Evolutionary conservation across 2,329 filamentous ascomycete species (phyloP), one percentile per base, ranked within the genome.

Genomic region (Pseudopyrenochaeta lycopersici): DNA sequence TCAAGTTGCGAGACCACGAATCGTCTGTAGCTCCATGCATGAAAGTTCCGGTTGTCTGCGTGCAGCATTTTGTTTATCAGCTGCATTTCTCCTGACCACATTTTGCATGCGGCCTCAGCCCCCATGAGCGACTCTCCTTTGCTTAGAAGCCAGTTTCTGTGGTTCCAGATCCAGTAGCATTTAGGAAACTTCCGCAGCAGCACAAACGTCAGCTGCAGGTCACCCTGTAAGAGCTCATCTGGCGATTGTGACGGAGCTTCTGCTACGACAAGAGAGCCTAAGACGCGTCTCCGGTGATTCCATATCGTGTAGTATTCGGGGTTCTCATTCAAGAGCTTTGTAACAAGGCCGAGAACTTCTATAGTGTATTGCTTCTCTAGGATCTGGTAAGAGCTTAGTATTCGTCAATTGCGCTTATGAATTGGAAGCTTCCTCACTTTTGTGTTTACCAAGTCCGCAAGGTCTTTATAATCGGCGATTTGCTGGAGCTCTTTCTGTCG

Each of bases 121-220:
- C 86, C 83, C 9, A 97, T 80, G 15, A 88, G 81, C 11, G 81
- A 73, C 41, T 89, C 90, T 30, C 88, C 88, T 73, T 91, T 85
- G 49, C 88, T 81, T 12, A 99, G 81, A 2, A 94, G 80, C 93
- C 95, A 99, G 40, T 89, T 78, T 23, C 95, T 88, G 76, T 97
- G 94, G 66, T 97, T 96, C 95, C 95, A 99, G 69, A 99, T 94
- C 94, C 95, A 98, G 80, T 99, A 99, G 82, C 95, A 98, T 76
- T 99, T 99, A 6, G 95, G 95, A 62, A 87, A 94, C 62, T 92
- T 87, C 60, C 91, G 84, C 44, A 99, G 84, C 17, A 99, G 83
- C 0, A 91, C 91, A 35, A 97, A 85, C 30, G 94, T 88, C 70
- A 97, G 97, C 42, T 80, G 79, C 30, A 99, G 82, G 73, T 99